phyloP scores from a whole-genome alignment of 768 basidiomycete genomes.

The Amanita rubescens region DNA sequence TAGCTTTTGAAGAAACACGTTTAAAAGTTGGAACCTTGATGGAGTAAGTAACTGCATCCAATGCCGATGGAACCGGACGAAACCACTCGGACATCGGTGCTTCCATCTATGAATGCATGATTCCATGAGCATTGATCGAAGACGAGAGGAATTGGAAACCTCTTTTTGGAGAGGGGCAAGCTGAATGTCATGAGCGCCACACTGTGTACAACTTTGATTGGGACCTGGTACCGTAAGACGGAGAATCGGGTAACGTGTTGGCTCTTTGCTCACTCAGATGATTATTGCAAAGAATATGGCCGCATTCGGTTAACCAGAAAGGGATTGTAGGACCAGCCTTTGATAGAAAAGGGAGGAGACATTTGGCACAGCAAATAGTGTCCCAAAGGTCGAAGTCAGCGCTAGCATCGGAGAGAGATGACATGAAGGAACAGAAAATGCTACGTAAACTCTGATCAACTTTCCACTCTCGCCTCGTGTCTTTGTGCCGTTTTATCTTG shows the following conservation, averaged over 20 bases:
- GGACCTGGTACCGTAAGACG: conserved; percentile 36
- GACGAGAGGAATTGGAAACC: conserved; percentile 27
- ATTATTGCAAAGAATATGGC: conserved; percentile 78
- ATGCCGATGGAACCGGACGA: conserved; percentile 46
- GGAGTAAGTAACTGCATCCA: conserved; percentile 61
- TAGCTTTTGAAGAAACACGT: not conserved
- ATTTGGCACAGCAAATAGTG: conserved; percentile 63
- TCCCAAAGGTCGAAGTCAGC: conserved; percentile 70
- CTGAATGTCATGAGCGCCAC: conserved; percentile 56
- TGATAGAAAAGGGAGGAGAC: conserved; percentile 57
- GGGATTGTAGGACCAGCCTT: conserved; percentile 53
- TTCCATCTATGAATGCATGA: conserved; percentile 51
- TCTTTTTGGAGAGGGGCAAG: conserved; percentile 68
- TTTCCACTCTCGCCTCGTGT: not conserved
- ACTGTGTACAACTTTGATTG: conserved; percentile 70
- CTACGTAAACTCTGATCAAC: not conserved
- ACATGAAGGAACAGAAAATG: conserved; percentile 24
- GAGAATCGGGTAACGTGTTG: not conserved
- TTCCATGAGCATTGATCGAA: not conserved
- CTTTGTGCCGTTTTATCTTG: not conserved
- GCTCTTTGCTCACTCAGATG: conserved; percentile 56
- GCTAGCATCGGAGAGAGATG: conserved; percentile 33
- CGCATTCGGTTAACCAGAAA: conserved; percentile 87
- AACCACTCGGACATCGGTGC: conserved; percentile 83
- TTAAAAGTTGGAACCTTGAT: conserved; percentile 42